Percentiles rank a stretch among this genome's conserved stretches.
Conservation (phyloP, 1,284 basidiomycete species). For the Ceratobasidium sp. region DNA sequence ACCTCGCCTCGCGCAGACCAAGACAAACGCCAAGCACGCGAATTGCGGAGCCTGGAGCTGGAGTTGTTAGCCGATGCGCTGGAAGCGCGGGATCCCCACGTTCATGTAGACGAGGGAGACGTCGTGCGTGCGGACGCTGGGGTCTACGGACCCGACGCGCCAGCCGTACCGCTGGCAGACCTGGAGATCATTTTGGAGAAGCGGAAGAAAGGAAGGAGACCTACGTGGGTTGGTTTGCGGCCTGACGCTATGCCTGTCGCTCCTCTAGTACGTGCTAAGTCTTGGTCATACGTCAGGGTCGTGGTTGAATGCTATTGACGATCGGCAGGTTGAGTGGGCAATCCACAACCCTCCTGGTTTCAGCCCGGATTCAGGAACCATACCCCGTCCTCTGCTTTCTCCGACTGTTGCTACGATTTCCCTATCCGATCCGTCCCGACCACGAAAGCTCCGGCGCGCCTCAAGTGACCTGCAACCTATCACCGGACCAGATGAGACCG, state of each 20-base stretch:
- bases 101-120: constrained; percentile 25
- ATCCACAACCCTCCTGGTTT: not conserved
- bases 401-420: not conserved
- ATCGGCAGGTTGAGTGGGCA: not conserved
- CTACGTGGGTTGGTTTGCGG: constrained; percentile 31
- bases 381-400: not conserved
- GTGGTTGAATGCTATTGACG: not conserved
- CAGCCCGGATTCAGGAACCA: not conserved
- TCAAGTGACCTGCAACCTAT: not conserved
- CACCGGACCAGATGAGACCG: not conserved
- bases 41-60: constrained; percentile 41
- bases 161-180: constrained; percentile 23
- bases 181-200: constrained; percentile 30
- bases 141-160: constrained; percentile 34
- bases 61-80: constrained; percentile 40
- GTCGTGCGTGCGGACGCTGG: constrained; percentile 28
- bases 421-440: constrained; percentile 27
- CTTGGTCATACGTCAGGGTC: constrained; percentile 11
- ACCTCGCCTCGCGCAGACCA: constrained; percentile 17
- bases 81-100: constrained; percentile 37
- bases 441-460: constrained; percentile 20
- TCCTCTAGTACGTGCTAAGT: not conserved
- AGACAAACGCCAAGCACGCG: constrained; percentile 26
- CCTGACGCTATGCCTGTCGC: not conserved
- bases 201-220: constrained; percentile 19